Base-by-base conservation (phyloP, 495 filamentous ascomycete genomes). In the Penicillium atrosanguineum region DNA sequence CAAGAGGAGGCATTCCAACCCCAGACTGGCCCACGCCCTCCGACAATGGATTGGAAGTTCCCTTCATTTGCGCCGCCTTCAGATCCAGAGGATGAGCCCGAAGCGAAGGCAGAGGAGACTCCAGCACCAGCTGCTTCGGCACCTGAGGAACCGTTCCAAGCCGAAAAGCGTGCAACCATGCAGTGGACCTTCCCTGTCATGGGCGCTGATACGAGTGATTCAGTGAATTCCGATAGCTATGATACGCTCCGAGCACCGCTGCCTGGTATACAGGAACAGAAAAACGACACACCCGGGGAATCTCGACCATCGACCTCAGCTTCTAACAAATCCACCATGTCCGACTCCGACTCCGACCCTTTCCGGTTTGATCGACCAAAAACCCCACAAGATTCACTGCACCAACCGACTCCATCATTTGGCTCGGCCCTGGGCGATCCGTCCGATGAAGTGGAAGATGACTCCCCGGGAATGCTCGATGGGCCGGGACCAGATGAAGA, bases 31-130 rank as follows among this genome's bases (percentile, higher is more conserved):
- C 73, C 76, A 3, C 72, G 74, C 6, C 76, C 74, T 37, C 72
- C 74, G 7, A 78, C 77, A 6, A 77, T 77, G 72, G 76, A 76
- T 46, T 79, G 74, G 74, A 76, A 74, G 28, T 79, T 79, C 42
- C 76, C 76, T 0, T 45, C 59, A 1, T 74, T 77, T 43, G 61
- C 59, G 43, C 56, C 56, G 11, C 47, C 60, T 19, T 53, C 59
- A 29, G 63, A 68, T 19, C 66, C 67, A 19, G 62, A 56, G 11
- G 46, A 62, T 39, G 46, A 54, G 49, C 23, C 50, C 31, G 31
- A 34, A 12, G 31, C 31, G 12, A 34, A 34, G 47, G 44, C 41
- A 20, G 43, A 58, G 25, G 61, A 61, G 18, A 19, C 46, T 28
- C 46, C 56, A 26, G 55, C 51, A 16, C 42, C 60, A 1, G 61